Conservation (phyloP, 305 asterid genomes). For the Solanum aculeatissimum region DNA sequence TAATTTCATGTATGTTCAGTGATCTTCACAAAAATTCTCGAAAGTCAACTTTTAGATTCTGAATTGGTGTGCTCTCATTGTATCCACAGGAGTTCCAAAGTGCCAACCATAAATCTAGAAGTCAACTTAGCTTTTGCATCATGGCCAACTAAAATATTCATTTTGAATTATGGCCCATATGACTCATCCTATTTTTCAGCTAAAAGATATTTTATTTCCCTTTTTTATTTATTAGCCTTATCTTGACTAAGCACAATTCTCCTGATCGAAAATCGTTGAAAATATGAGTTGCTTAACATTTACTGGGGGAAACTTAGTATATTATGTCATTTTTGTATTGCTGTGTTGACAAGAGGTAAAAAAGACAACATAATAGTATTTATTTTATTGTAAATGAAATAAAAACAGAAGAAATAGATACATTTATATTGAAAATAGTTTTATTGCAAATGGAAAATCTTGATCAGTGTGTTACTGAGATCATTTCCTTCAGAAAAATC, state of each 20-base stretch:
- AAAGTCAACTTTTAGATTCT: background rate
- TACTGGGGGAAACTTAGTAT: background rate
- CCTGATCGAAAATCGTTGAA: background rate
- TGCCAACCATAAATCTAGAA: background rate
- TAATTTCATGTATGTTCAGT: background rate
- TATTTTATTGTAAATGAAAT: background rate
- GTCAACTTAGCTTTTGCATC: background rate
- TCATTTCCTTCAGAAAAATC: conserved; percentile 7
- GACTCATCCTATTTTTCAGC: background rate
- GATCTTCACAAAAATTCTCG: background rate
- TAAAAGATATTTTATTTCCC: background rate
- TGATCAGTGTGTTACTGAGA: conserved; percentile 1
- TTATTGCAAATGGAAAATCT: background rate
- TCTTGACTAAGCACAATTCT: background rate
- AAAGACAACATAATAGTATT: background rate
- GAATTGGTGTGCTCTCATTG: background rate
- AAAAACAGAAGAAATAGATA: background rate
- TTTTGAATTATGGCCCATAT: background rate
- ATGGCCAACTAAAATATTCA: background rate
- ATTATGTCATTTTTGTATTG: background rate
- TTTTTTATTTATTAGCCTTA: background rate
- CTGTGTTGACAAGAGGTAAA: background rate
- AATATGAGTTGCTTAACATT: background rate
- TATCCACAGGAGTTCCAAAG: background rate
- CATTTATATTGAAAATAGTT: background rate